phyloP scores from a whole-genome alignment of 164 flowering plant species.

The Saururus chinensis region DNA sequence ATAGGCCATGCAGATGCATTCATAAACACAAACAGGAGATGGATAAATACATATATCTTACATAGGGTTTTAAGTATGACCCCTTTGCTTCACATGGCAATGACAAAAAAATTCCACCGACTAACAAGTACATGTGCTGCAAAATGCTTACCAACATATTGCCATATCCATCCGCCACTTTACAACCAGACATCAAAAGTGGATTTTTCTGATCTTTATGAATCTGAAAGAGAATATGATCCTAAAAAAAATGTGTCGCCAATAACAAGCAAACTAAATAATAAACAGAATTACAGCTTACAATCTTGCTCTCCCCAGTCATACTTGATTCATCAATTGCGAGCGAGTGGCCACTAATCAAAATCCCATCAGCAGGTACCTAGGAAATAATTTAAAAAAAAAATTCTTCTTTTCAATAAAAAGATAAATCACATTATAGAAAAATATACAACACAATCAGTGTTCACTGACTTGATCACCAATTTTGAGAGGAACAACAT shows the following conservation, averaged over 20 bases:
- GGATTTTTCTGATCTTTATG: slow-evolving; percentile 68
- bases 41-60: too few species aligned
- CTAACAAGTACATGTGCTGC: background rate
- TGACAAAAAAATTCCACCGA: background rate
- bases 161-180: slow-evolving; percentile 96
- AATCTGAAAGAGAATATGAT: slow-evolving; percentile 30
- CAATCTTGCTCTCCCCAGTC: slow-evolving; percentile 99
- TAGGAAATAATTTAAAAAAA: slow-evolving; percentile 6
- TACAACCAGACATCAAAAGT: slow-evolving; percentile 96
- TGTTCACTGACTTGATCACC: slow-evolving; percentile 66
- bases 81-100: too few species aligned
- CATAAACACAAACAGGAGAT: too few species aligned
- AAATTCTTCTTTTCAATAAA: background rate
- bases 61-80: too few species aligned
- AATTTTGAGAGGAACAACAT: slow-evolving; percentile 85
- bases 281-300: slow-evolving; percentile 17
- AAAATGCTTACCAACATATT: slow-evolving; percentile 67
- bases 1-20: too few species aligned
- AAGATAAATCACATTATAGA: background rate
- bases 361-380: slow-evolving; percentile 94
- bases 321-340: slow-evolving; percentile 97
- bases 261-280: background rate
- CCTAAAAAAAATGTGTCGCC: background rate
- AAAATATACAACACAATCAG: background rate
- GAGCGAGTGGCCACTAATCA: slow-evolving; percentile 77